These are phyloP conservation scores for Craspedostauros australis DNA, from an alignment of 108 stramenopile species.

Conservation along the genomic window DNA sequence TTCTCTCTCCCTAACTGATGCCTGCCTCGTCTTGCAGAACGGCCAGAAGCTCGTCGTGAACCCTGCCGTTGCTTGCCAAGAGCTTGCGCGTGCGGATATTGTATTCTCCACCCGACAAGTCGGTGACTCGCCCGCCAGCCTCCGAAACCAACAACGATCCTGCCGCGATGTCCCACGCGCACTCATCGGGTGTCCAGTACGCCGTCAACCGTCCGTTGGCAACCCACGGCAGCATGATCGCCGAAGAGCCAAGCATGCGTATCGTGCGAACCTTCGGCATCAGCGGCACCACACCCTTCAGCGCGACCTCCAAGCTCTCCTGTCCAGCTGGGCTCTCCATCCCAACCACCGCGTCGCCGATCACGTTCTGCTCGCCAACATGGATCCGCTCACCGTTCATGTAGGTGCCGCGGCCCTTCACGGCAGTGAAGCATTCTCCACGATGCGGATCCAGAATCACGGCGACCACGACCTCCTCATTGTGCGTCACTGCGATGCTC, in stretches of 20 bases:
- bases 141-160: slow-evolving; percentile 82
- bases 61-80: slow-evolving; percentile 48
- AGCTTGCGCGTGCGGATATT: slow-evolving; percentile 51
- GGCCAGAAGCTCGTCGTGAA: slow-evolving; percentile 47
- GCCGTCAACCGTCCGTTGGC: slow-evolving; percentile 74
- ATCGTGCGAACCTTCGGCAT: slow-evolving; percentile 66
- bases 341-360: slow-evolving; percentile 61
- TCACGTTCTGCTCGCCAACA: slow-evolving; percentile 3
- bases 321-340: slow-evolving; percentile 74
- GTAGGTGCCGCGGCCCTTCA: slow-evolving; percentile 61
- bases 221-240: slow-evolving; percentile 86
- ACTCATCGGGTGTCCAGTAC: slow-evolving; percentile 78
- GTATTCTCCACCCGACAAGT: slow-evolving; percentile 46
- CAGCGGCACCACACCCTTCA: slow-evolving; percentile 57
- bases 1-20: background rate
- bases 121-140: slow-evolving; percentile 77
- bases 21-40: slow-evolving; percentile 14
- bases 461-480: slow-evolving; percentile 69
- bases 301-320: slow-evolving; percentile 42
- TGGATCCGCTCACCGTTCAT: slow-evolving; percentile 49
- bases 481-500: slow-evolving; percentile 72
- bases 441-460: slow-evolving; percentile 84
- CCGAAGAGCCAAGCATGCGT: slow-evolving; percentile 79
- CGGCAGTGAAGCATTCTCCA: slow-evolving; percentile 75
- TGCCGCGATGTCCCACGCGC: slow-evolving; percentile 86